Conservation (phyloP, 2,329 filamentous ascomycete genomes). For the Teratosphaeriaceae sp. region DNA sequence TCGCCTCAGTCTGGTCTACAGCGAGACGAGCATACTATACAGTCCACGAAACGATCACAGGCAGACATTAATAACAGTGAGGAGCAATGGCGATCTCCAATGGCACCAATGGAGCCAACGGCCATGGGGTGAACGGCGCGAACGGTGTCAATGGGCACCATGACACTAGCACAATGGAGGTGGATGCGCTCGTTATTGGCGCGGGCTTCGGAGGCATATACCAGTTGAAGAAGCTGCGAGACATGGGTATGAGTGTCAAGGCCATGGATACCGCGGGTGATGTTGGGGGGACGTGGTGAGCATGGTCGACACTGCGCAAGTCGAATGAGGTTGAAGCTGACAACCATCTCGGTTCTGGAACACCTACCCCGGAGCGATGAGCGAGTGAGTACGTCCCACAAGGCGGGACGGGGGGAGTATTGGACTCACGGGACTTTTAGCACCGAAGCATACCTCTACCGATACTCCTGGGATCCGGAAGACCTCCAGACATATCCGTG, state of each 20-base stretch:
- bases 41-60: not conserved
- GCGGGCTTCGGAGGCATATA: conserved; percentile 37
- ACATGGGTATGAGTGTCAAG: conserved; percentile 21
- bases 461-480: conserved; percentile 26
- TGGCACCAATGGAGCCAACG: not conserved
- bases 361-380: conserved; percentile 27
- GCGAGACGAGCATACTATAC: too few species aligned
- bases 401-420: conserved; percentile 3
- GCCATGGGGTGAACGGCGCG: not conserved
- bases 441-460: conserved; percentile 17
- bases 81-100: not conserved
- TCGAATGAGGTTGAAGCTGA: not conserved
- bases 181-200: conserved; percentile 27
- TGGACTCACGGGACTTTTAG: too few species aligned
- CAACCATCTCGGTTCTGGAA: conserved; percentile 15
- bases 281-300: conserved; percentile 27
- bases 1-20: too few species aligned
- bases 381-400: conserved; percentile 1
- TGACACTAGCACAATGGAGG: conserved; percentile 3
- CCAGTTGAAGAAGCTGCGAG: conserved; percentile 33
- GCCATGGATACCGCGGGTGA: conserved; percentile 23
- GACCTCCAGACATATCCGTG: conserved; percentile 27
- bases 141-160: not conserved
- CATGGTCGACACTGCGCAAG: not conserved
- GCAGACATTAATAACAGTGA: not conserved